Base-by-base conservation (phyloP, 176 grass and related monocot species). In the Musa beccarii region DNA sequence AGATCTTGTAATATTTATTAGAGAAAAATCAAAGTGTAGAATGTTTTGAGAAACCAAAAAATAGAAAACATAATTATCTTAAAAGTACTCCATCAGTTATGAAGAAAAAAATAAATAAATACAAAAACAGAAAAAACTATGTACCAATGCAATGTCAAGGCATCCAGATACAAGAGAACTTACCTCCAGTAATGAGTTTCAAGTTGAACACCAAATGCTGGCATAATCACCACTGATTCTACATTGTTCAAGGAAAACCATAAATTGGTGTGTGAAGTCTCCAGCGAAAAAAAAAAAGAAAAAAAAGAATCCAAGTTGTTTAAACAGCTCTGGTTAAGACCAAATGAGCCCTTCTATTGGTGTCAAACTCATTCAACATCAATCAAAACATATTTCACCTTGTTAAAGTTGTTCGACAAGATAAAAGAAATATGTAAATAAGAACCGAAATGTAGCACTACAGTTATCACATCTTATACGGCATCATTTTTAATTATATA, bases 221-320 rank as follows among this genome's bases (percentile, higher is more conserved):
- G 88, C 78, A 93, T 90, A 82, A 93, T 87, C 52, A 97, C 50
- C 73, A 93, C 77, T 29, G 88, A 89, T 61, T 93, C 90, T 93
- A 79, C 65, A 81, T 21, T 76, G 76, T 75, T 81, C 43, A 3
- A 74, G 73, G 76, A 8, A 75, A 77, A 1, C 9, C 43, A 52
- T 53, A 0, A 14, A 82, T 79, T 75, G 23, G 68, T 51, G 29
- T 21, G 21, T 20, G 16, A 5, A 68, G 11, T 34, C 65, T 16
- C 12, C 5, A 15, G 26, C 13, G 4, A 61, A 61, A 6, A 61
- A 21, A 43, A 68, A 14, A 13, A 26, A 25, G 3, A 34, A 34
- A 25, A 11, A 34, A 34, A 49, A 12, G 3, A 43, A 43, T 15
- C 16, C 5, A 68, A 15, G 34, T 49, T 68, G 65, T 5, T 3